A percentile compares a stretch with the other conserved stretches of the same genome.
These are phyloP conservation scores for Candida peoriensis DNA, from an alignment of 805 yeast species.

Conservation along the genomic window DNA sequence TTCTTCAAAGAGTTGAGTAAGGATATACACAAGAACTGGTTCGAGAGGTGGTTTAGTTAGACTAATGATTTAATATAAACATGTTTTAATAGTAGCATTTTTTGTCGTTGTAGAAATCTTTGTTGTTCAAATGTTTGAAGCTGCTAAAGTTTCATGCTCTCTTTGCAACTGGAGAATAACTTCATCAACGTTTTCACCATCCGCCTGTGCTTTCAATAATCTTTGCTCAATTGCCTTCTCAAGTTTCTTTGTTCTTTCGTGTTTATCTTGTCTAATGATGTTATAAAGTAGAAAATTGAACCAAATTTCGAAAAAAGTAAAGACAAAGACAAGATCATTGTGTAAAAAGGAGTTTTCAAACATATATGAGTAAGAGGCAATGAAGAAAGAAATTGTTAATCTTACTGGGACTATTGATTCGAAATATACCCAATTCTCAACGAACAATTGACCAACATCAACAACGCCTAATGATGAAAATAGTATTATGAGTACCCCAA, in stretches of 20 bases:
- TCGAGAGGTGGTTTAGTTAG: constrained; percentile 16
- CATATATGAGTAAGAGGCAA: constrained; percentile 46
- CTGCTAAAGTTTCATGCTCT: too few species aligned
- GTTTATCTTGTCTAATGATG: constrained; percentile 52
- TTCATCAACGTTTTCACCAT: constrained; percentile 13
- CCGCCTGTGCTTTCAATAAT: constrained; percentile 14
- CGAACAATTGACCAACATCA: constrained; percentile 58
- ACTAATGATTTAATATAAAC: not conserved
- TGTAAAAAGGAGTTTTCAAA: constrained; percentile 41
- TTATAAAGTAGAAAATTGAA: constrained; percentile 56
- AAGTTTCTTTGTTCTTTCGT: constrained; percentile 41
- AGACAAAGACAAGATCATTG: constrained; percentile 57
- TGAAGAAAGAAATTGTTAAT: constrained; percentile 41
- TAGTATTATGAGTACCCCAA: constrained; percentile 34
- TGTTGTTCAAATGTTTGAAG: constrained; percentile 3
- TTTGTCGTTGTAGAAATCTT: not conserved
- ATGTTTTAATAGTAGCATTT: constrained; percentile 1
- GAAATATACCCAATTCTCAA: constrained; percentile 41
- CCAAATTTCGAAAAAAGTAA: constrained; percentile 62
- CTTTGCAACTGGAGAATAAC: constrained; percentile 12
- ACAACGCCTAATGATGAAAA: constrained; percentile 39
- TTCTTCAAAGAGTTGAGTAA: constrained; percentile 28
- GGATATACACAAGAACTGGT: constrained; percentile 30
- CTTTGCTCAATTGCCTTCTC: constrained; percentile 27
- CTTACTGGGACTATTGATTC: constrained; percentile 58